phyloP scores from a whole-genome alignment of 2,329 filamentous ascomycete genomes.

The Cladophialophora psammophila region DNA sequence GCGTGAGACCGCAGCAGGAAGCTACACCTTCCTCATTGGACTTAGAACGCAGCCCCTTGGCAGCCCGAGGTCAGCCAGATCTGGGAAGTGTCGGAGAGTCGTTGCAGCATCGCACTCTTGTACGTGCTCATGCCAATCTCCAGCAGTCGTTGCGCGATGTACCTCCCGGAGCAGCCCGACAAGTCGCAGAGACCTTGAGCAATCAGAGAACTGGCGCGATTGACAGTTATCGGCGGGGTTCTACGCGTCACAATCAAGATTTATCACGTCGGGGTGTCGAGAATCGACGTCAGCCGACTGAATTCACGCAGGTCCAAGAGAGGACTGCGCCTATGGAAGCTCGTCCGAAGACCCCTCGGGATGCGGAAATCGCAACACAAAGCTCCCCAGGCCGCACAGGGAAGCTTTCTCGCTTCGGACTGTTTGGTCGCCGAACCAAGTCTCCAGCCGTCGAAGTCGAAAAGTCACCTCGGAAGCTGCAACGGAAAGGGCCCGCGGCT shows the following conservation, averaged over 20 bases:
- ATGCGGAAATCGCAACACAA: neutral
- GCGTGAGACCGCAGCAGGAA: conserved; percentile 9
- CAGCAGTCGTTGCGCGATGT: conserved; percentile 40
- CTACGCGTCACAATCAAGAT: conserved; percentile 53
- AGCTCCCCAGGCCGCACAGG: conserved; percentile 39
- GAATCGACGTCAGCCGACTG: neutral
- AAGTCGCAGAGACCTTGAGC: conserved; percentile 70
- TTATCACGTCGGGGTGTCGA: conserved; percentile 50
- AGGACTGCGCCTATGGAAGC: neutral
- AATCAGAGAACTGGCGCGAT: conserved; percentile 53
- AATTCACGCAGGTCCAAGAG: neutral
- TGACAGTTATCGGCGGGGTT: conserved; percentile 69
- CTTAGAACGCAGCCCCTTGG: conserved; percentile 25
- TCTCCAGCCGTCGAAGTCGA: conserved; percentile 68
- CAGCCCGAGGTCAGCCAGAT: conserved; percentile 38
- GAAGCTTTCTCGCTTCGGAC: conserved; percentile 71
- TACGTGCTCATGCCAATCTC: conserved; percentile 41
- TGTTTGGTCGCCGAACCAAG: conserved; percentile 71
- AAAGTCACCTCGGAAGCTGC: conserved; percentile 63
- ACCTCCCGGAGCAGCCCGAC: conserved; percentile 71
- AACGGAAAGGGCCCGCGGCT: conserved; percentile 82
- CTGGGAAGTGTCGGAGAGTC: conserved; percentile 36
- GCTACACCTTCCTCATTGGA: conserved; percentile 21
- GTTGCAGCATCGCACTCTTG: conserved; percentile 39
- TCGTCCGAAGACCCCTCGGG: conserved; percentile 9